Evolutionary conservation across 169 alveolate genomes (phyloP), one percentile per base, ranked within the genome.

Genomic region (Theileria equi): DNA sequence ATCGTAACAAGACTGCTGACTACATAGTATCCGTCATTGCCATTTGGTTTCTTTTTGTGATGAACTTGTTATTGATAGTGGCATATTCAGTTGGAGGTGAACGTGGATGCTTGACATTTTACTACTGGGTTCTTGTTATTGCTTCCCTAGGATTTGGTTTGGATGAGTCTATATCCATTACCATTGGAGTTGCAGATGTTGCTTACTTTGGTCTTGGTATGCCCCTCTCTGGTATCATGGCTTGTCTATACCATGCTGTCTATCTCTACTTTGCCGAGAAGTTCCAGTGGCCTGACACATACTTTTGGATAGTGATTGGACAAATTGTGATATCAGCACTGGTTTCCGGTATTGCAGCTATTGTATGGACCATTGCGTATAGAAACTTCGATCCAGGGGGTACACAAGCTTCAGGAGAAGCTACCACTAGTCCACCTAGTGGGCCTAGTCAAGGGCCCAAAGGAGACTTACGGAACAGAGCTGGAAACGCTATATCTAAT

Each of bases 41-140:
- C 25, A 38, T 47, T 36, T 60, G 71, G 71, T 3, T 60, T n/a
- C 29, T 45, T 10, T 60, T 26, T 8, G 5, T 50, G 16, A 21
- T 60, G 3, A 25, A 13, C 40, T 60, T 60, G 13, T 26, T 60
- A 43, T 26, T 54, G 19, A 10, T 60, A 16, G 13, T 19, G 28
- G 47, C 52, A 13, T 60, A 13, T 8, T 29, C 38, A 5, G 40
- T 40, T 13, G 38, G 38, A 26, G 71, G 71, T 17, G 36, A 38
- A 17, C 2, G n/a, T 13, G 71, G 71, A 17, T 16, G 52, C 69
- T 43, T 54, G 32, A 60, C 64, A n/a, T 6, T 11, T 4, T 60
- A 60, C 50, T 60, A 49, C 72, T 60, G 71, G 71, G 69, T 34
- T 3, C 10, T 60, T 8, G 67, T 60, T 11, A 45, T 10, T 3